phyloP scores from a whole-genome alignment of 78 protist species.

The slime mould (Dictyostelium discoideum) region DNA sequence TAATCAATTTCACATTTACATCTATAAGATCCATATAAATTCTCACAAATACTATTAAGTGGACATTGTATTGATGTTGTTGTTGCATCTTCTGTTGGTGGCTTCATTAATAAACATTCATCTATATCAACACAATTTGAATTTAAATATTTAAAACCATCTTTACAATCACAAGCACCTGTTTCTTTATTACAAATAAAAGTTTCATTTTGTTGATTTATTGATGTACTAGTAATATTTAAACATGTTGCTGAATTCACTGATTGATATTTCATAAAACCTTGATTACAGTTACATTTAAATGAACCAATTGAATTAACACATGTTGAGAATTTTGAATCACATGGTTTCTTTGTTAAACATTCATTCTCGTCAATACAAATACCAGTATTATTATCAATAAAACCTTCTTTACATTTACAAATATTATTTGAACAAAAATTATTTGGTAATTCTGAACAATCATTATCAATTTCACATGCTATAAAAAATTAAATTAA shows the following conservation, averaged over 20 bases:
- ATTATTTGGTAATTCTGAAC: neutral
- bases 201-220: neutral
- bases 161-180: neutral
- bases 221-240: neutral
- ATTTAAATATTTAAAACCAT: neutral
- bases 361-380: constrained; percentile 71
- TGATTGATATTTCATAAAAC: neutral
- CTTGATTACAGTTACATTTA: constrained; percentile 28
- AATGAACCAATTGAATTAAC: constrained; percentile 8
- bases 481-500: neutral
- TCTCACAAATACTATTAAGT: constrained; percentile 7
- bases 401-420: constrained; percentile 19
- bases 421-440: constrained; percentile 3
- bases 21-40: neutral
- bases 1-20: constrained; percentile 1
- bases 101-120: neutral
- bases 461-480: neutral
- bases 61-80: neutral
- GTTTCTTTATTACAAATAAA: neutral
- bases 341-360: neutral
- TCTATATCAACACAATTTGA: neutral
- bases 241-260: neutral
- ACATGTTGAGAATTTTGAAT: neutral
- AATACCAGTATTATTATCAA: neutral
- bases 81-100: neutral